Evolutionary conservation across 2,329 filamentous ascomycete genomes (phyloP).

Genomic region (Hawksworthiomyces lignivorus): DNA sequence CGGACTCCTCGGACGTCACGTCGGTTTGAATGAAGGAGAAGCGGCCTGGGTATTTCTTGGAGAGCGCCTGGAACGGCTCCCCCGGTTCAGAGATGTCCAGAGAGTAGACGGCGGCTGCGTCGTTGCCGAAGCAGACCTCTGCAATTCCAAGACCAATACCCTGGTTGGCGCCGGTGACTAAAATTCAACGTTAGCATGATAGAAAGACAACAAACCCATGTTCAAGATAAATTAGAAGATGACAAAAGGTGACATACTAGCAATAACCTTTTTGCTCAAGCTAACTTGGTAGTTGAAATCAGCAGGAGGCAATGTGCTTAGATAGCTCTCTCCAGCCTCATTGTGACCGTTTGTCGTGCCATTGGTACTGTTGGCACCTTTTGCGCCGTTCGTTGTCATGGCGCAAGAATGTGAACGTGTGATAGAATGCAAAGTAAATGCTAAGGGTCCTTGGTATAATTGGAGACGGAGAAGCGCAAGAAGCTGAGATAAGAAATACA

Average conservation of each 20-base stretch:
- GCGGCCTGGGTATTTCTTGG: constrained; percentile 32
- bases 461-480: too few species aligned
- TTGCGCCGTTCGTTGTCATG: constrained; percentile 1
- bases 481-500: too few species aligned
- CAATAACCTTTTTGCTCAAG: constrained; percentile 30
- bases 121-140: constrained; percentile 37
- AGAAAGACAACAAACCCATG: too few species aligned
- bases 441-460: too few species aligned
- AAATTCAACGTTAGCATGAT: too few species aligned
- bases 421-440: too few species aligned
- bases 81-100: constrained; percentile 31
- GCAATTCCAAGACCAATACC: constrained; percentile 39
- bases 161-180: constrained; percentile 35
- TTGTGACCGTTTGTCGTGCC: too few species aligned
- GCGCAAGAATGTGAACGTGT: not conserved
- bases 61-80: constrained; percentile 29
- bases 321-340: constrained; percentile 5
- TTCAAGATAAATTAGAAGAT: too few species aligned
- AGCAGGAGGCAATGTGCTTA: constrained; percentile 25
- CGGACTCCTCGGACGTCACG: constrained; percentile 33
- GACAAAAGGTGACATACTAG: constrained; percentile 21
- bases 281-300: constrained; percentile 28
- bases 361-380: too few species aligned
- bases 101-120: constrained; percentile 31
- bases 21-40: constrained; percentile 38